Evolutionary conservation across 257 asterid genomes (phyloP).

Genomic region (Solanum etuberosum): DNA sequence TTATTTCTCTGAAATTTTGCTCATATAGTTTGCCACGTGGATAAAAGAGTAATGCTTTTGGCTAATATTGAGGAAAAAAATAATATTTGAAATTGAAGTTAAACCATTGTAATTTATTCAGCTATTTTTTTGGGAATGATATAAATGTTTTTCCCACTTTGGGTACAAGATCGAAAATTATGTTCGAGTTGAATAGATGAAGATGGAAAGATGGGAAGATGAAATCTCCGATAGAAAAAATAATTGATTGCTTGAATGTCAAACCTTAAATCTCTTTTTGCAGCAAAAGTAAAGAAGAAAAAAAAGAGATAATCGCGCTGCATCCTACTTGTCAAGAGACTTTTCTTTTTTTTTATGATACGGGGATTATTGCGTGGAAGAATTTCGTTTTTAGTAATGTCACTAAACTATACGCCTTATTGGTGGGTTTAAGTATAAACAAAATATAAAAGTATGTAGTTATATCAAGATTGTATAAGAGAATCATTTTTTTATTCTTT

Average conservation of each 20-base stretch:
- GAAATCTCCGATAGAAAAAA: fast-evolving
- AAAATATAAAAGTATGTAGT: not conserved
- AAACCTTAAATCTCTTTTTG: no score
- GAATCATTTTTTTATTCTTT: not conserved
- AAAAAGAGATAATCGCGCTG: no score
- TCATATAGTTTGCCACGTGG: not conserved
- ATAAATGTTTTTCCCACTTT: not conserved
- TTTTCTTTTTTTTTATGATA: no score
- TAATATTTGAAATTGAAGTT: not conserved
- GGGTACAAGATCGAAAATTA: no score
- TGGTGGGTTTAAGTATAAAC: not conserved
- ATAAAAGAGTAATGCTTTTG: not conserved
- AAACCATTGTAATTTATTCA: not conserved
- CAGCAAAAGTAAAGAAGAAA: no score
- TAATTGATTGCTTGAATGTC: no score
- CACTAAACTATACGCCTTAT: not conserved
- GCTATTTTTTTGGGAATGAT: not conserved
- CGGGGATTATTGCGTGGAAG: not conserved
- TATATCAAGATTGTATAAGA: not conserved
- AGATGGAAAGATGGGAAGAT: not conserved
- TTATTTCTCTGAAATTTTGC: not conserved
- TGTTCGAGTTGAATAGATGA: not conserved
- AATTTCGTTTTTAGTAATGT: not conserved
- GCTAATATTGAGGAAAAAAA: not conserved
- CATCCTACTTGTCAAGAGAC: no score